Evolutionary conservation across 1,284 basidiomycete species (phyloP).

Genomic region (Papiliotrema nemorosa): DNA sequence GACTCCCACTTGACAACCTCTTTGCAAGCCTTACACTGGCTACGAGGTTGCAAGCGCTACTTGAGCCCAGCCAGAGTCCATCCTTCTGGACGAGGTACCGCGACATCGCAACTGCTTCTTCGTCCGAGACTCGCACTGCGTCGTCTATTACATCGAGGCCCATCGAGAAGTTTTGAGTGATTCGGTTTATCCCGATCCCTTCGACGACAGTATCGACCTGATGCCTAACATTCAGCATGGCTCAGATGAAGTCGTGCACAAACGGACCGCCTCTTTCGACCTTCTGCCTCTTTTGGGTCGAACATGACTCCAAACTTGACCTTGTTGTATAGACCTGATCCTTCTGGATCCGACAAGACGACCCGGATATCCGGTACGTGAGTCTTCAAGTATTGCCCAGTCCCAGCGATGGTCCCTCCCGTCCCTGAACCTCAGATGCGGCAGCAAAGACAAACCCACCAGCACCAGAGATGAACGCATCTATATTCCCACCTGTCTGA

Average conservation of each 20-base stretch:
- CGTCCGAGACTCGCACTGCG: slow-evolving; percentile 79
- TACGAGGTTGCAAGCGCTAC: slow-evolving; percentile 91
- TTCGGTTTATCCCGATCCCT: slow-evolving; percentile 55
- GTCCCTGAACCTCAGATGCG: slow-evolving; percentile 74
- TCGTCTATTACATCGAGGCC: slow-evolving; percentile 79
- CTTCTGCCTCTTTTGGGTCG: slow-evolving; percentile 84
- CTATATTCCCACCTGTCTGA: slow-evolving; percentile 77
- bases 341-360: slow-evolving; percentile 86
- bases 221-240: slow-evolving; percentile 28
- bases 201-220: slow-evolving; percentile 76
- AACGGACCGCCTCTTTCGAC: slow-evolving; percentile 69
- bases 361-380: slow-evolving; percentile 57
- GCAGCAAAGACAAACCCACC: slow-evolving; percentile 52
- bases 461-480: slow-evolving; percentile 92
- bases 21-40: slow-evolving; percentile 76
- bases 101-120: slow-evolving; percentile 87
- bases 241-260: not conserved
- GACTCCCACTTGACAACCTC: slow-evolving; percentile 60
- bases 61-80: slow-evolving; percentile 92
- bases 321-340: slow-evolving; percentile 94
- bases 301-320: slow-evolving; percentile 93
- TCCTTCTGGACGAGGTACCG: slow-evolving; percentile 83
- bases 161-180: slow-evolving; percentile 78
- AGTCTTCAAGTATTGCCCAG: slow-evolving; percentile 68
- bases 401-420: slow-evolving; percentile 89